Evolutionary conservation across 225 moss, liverwort and hornwort genomes (phyloP).

Genomic region (Pleurozium schreberi): DNA sequence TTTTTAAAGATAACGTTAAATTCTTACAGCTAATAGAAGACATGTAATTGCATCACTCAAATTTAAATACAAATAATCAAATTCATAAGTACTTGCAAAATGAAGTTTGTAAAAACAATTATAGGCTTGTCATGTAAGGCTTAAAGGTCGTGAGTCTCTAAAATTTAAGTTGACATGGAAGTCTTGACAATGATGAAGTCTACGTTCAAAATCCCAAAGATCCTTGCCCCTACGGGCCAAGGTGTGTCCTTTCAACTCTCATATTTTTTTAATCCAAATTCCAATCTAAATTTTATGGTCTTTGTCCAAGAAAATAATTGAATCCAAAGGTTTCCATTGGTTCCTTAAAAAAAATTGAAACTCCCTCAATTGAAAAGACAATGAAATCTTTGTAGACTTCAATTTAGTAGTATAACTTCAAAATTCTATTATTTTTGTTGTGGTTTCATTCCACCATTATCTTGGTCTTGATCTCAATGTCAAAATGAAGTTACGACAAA

Average conservation of each 20-base stretch:
- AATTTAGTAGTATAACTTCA: fast-evolving
- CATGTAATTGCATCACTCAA: background rate
- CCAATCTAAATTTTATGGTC: background rate
- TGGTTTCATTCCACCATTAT: background rate
- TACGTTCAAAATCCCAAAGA: background rate
- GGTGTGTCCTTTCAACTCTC: background rate
- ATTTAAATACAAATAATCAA: background rate
- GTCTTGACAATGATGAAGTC: background rate
- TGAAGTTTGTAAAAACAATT: background rate
- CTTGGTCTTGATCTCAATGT: background rate
- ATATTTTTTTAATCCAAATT: no score
- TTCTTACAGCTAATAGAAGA: background rate
- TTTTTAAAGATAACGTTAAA: background rate
- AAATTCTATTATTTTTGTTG: background rate
- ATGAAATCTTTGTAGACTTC: fast-evolving
- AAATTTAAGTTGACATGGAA: background rate
- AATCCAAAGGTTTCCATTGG: background rate
- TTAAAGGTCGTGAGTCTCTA: background rate
- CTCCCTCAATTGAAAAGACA: background rate
- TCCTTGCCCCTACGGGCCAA: background rate
- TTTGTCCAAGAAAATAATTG: background rate
- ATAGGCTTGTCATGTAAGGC: fast-evolving
- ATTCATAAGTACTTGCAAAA: background rate
- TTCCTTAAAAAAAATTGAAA: background rate
- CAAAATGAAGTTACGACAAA: background rate